Conservation (phyloP, 331 rosid species). For the Phaseolus coccineus region DNA sequence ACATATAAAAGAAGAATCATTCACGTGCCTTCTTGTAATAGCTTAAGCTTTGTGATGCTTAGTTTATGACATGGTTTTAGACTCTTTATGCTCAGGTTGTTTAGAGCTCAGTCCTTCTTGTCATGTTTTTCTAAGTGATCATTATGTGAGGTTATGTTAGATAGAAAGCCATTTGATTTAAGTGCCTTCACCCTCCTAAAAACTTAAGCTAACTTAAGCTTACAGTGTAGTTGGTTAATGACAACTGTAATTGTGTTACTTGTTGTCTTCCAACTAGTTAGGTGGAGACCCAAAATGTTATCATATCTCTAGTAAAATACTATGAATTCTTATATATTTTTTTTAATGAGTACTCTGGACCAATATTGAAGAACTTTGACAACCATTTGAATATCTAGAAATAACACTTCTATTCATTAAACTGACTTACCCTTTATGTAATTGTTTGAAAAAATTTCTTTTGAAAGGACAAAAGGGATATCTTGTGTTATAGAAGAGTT, state of each 20-base stretch:
- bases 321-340: not conserved
- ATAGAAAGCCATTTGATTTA: not conserved
- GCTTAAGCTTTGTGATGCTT: not conserved
- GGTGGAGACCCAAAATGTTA: not conserved
- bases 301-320: constrained; percentile 5
- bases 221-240: not conserved
- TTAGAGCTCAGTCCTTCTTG: not conserved
- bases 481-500: not conserved
- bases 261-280: not conserved
- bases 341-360: not conserved
- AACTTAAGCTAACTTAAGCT: not conserved
- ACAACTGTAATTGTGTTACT: not conserved
- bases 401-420: constrained; percentile 12
- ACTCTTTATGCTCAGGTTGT: not conserved
- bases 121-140: not conserved
- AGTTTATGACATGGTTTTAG: not conserved
- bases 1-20: not conserved
- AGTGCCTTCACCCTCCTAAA: not conserved
- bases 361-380: not conserved
- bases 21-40: not conserved
- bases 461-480: not conserved
- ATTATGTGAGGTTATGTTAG: not conserved
- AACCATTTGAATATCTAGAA: not conserved
- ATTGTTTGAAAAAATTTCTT: constrained; percentile 6
- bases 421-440: not conserved